Evolutionary conservation across 2,329 filamentous ascomycete genomes (phyloP), one percentile per base, ranked within the genome.

Genomic region (Elsinoe necatrix): DNA sequence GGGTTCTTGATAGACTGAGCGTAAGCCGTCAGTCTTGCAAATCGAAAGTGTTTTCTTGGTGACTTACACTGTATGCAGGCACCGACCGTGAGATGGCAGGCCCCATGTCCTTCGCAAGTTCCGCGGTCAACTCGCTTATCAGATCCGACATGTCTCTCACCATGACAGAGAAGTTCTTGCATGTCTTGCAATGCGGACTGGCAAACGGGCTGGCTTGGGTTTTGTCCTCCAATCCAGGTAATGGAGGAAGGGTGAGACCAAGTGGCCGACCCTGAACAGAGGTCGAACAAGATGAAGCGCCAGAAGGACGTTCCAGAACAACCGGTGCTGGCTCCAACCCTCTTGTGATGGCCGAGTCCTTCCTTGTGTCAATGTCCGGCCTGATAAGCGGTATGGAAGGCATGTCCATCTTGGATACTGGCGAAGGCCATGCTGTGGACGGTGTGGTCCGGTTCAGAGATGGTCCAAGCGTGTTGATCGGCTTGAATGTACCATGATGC

Each of bases 121-220:
- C 45, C 25, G 16, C 8, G 12, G 20, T 35, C 14, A 50, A 35
- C 25, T 50, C 45, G n/a, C 14, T 50, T 3, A 50, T 18, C 45
- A 35, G 9, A 34, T 31, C 5, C 7, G 29, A 31, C n/a, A 50
- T 18, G 45, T 50, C 45, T 9, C 34, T 31, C 14, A 31, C 45
- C 45, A 50, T 50, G 45, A 50, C 45, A 11, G 45, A 31, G 18
- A 50, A 31, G 29, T 35, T 50, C 25, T 31, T 50, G 29, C 45
- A 50, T 12, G 45, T 50, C 45, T 34, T 50, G 45, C 45, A 50
- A 14, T 12, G n/a, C 16, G 45, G 9, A 20, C 16, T 25, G 16
- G 11, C 9, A 3, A 35, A 25, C 14, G 45, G 16, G 4, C 3
- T n/a, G 14, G 45, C 23, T 18, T 31, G 12, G 4, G 25, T 34